Evolutionary conservation across 805 yeast species (phyloP), one percentile per base, ranked within the genome.

Genomic region (Candida fluviatilis): DNA sequence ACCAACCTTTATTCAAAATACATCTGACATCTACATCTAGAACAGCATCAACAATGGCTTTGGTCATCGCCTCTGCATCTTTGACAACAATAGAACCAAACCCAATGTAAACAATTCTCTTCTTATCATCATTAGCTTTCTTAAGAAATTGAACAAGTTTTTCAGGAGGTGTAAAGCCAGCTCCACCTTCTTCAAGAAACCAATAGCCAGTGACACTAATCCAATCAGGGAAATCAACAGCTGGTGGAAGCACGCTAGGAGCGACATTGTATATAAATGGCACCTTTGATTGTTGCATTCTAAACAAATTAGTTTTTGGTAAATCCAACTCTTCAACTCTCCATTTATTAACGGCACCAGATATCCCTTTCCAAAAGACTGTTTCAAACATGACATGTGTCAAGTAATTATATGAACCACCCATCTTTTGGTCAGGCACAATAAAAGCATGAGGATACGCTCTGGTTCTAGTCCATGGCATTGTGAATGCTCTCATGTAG

Each of bases 401-500:
- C 64, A 91, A 69, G 54, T 87, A 86, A 55, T 91, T 91, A 62
- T 91, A 91, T 7, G 90, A 83, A 2, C 97, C 96, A 8, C 96
- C 96, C 57, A 84, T 75, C 54, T 84, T 87, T 60, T 86, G 95
- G 43, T 89, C 96, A 0, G 98, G 96, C 5, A 87, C 95, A 55
- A 90, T 79, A 47, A 91, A 89, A 0, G 98, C 97, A 67, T 91
- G 97, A 1, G 97, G 97, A 55, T 91, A 91, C 0, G 96, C 95
- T 48, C 95, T 72, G 1, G 98, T 90, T 43, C 95, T 66, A 0
- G 97, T 87, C 98, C 98, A 91, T 0, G 98, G 98, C 98, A 91
- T 91, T 0, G 98, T 91, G 56, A 91, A 91, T 0, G 97, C 97
- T 51, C 97, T 71, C 66, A 86, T 84, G 56, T 91, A 91, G 0